A percentile compares a stretch with the other conserved stretches of the same genome.
Conservation (phyloP, 306 rosid genomes). For the apple (Malus domestica) region ASM211411v1 NC_041792.1:3207001-3207500, state of each 20-base stretch:
- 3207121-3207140: no score
- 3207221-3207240: neutral
- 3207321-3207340: neutral
- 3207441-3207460: neutral
- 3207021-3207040: neutral
- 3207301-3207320: neutral
- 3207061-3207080: neutral
- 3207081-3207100: neutral
- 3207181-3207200: neutral
- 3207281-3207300: neutral
- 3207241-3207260: neutral
- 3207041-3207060: neutral
- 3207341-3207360: neutral
- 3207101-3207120: no score
- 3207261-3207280: neutral
- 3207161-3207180: neutral
- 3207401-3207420: neutral
- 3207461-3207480: neutral
- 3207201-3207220: neutral
- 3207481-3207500: neutral
- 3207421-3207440: neutral
- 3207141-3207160: neutral
- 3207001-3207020: neutral
- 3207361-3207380: neutral
- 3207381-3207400: neutral